Base-by-base conservation (phyloP, 192 early-diverging fungal genomes). In the Gryganskiella cystojenkinii region DNA sequence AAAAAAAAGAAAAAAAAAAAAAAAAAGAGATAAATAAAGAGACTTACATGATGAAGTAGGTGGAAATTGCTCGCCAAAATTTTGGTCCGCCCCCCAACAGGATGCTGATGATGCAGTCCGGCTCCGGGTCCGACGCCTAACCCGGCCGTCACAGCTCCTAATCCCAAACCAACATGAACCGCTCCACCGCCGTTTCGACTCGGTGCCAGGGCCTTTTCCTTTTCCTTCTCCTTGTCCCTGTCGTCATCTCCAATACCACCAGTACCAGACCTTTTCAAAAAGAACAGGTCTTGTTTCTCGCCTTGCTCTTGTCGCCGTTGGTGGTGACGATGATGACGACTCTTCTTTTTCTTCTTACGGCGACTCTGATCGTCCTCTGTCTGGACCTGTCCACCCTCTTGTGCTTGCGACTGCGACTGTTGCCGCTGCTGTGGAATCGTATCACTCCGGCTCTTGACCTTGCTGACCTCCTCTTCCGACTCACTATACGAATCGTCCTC, bases 11-110 rank as follows among this genome's bases (percentile, higher is more conserved):
- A 28, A 13, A 49, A 27, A 45, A 34, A 31, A 24, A 67, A 54
- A 57, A 40, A 11, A n/a, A 37, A 13, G 42, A 4, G 3, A n/a
- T 24, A 57, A 47, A 42, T 49, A 31, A 11, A 31, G 19, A 22
- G 25, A 56, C 74, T 78, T 78, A 78, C 74, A 49, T 78, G 74
- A 25, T 78, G 74, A 8, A 78, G 52, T 4, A 78, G 35, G 40
- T 78, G 61, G 37, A 78, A 31, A 34, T 78, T 78, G 15, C 67
- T 64, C 14, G 74, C 66, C 31, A 64, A 34, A 50, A 78, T 69
- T 55, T 64, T 78, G 25, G 66, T 64, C 28, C 74, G 61, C 6
- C 60, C 67, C 4, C 56, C 42, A 3, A 27, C 19, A 49, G 49
- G 44, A 7, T 37, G 37, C 30, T 27, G 33, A 14, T 33, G 45